phyloP scores from a whole-genome alignment of 176 grass and related monocot species.

The Thalia dealbata region DNA sequence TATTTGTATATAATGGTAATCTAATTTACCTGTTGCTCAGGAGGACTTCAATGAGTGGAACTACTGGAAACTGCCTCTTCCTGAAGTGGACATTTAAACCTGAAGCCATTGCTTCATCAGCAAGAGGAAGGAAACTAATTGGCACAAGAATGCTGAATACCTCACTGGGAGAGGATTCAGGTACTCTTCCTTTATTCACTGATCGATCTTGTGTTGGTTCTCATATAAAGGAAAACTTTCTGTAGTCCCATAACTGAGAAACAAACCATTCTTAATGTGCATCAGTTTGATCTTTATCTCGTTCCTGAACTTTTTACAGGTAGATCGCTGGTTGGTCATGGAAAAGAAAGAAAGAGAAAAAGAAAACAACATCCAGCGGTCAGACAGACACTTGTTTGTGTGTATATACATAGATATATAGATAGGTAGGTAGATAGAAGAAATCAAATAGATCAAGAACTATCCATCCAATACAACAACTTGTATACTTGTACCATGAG shows the following conservation, averaged over 20 bases:
- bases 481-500: constrained; percentile 31
- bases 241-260: no score
- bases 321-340: no score
- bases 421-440: neutral
- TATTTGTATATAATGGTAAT: constrained; percentile 13
- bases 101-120: neutral
- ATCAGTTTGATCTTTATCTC: no score
- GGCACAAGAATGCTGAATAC: neutral
- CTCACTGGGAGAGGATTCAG: neutral
- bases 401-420: no score
- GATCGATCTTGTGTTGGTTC: neutral
- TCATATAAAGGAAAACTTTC: no score
- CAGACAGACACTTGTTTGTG: no score
- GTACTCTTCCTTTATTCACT: neutral
- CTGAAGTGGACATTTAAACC: constrained; percentile 53
- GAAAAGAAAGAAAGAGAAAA: no score
- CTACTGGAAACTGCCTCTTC: constrained; percentile 78
- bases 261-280: no score
- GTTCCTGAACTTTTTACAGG: no score
- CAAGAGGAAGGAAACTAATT: constrained; percentile 1
- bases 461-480: constrained; percentile 10
- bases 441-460: neutral
- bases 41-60: constrained; percentile 85
- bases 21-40: constrained; percentile 26
- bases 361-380: no score